Evolutionary conservation across 306 rosid species (phyloP), one percentile per base, ranked within the genome.

Genomic region (Rubus parviflorus): DNA sequence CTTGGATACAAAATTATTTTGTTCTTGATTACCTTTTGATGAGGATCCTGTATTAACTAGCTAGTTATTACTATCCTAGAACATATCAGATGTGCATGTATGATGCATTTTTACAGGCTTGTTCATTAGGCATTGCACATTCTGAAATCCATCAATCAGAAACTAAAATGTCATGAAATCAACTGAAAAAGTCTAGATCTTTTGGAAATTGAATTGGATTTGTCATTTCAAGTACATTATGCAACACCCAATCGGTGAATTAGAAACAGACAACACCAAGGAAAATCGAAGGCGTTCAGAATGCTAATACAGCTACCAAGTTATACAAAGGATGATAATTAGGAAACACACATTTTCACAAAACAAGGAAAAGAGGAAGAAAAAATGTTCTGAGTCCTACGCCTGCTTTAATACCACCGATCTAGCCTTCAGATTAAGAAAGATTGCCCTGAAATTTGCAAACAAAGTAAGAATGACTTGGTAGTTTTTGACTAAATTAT

Each of bases 351-450:
- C 25, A 53, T 56, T 68, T 52, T 68, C 53, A 30, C 61, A 38
- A 51, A 58, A 67, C 11, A 45, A 4, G 3, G 22, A 65, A 11
- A 75, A 49, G 20, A 10, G 41, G 37, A 73, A 47, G 16, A 40
- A 68, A 25, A 9, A 54, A 54, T 23, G 66, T 73, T 41, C 43
- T 43, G 9, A 75, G 42, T 49, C 73, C 79, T 88, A 92, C 4
- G 70, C 90, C 89, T 86, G 82, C 86, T 92, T 94, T 46, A 87
- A 73, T 57, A 89, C 86, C 71, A 58, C 92, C 6, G 97, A 83
- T 75, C 91, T 86, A 82, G 98, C 97, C 87, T 92, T 92, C 78
- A 89, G 88, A 86, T 92, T 90, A 74, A 95, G 86, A 83, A 95
- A 95, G 81, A 95, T 87, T 60, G 84, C 97, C 97, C 97, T 94